Base-by-base conservation (phyloP, 2,329 filamentous ascomycete species). In the Ophiobolus disseminans region DNA sequence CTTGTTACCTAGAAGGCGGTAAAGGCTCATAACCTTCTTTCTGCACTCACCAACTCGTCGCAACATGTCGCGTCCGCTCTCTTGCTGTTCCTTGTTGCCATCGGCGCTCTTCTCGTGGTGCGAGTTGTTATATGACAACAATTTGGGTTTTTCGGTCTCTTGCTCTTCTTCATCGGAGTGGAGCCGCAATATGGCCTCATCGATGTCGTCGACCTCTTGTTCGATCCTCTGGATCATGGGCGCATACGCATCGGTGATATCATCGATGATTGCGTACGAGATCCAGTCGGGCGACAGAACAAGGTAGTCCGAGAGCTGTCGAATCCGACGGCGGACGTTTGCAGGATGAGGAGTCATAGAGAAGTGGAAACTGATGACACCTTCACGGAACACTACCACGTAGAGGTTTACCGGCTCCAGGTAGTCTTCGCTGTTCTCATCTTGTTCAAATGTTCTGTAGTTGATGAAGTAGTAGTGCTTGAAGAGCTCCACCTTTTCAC, bases 381-480 rank as follows among this genome's bases (percentile, higher is more conserved):
- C 94, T 70, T 97, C 91, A 10, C 92, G 86, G 78, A 99, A 99
- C 8, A 99, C 94, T 7, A 97, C 88, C 26, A 97, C 89, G 66
- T 97, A 99, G 83, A 99, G 91, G 74, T 97, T 96, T 66, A 99
- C 89, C 0, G 94, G 93, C 63, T 97, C 91, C 36, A 99, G 82
- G 70, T 95, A 96, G 67, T 95, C 87, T 48, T 94, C 90, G 69
- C 87, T 96, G 61, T 87, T 88, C 52, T 86, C 85, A 68, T 99
- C 94, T 72, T 97, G 94, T 70, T 99, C 94, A 68, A 99, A 99
- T 0, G 91, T 95, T 13, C 94, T 89, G 73, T 99, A 99, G 72
- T 96, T 97, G 76, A 99, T 90, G 66, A 99, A 97, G 74, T 99
- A 99, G 76, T 99, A 99, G 70, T 96, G 89, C 25, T 90, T 87